These are phyloP conservation scores for Eutrema heterophyllum DNA, from an alignment of 345 rosid species.

Conservation along the genomic window DNA sequence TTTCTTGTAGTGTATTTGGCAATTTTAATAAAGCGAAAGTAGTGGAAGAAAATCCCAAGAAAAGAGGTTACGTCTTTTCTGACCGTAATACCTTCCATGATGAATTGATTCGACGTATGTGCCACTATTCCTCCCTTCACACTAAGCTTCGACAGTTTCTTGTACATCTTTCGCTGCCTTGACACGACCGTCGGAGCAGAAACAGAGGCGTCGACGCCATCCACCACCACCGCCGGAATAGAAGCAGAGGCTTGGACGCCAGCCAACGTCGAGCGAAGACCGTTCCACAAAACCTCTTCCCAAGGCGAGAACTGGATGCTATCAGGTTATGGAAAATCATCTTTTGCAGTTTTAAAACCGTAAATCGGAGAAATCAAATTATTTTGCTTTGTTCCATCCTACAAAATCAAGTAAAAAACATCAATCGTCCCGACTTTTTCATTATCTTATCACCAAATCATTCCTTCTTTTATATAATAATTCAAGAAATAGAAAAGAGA, in stretches of 20 bases:
- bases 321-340: slow-evolving; percentile 28
- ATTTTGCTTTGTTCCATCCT: too few relatives aligned
- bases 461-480: too few relatives aligned
- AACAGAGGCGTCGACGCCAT: background rate
- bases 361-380: too few relatives aligned
- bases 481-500: too few relatives aligned
- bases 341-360: background rate
- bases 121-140: slow-evolving; percentile 52
- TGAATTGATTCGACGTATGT: slow-evolving; percentile 47
- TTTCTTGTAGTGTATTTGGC: slow-evolving; percentile 39
- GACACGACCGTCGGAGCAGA: slow-evolving; percentile 14
- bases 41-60: too few relatives aligned
- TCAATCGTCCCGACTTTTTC: too few relatives aligned
- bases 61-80: slow-evolving; percentile 41
- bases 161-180: slow-evolving; percentile 34
- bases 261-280: background rate
- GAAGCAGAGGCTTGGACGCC: slow-evolving; percentile 13
- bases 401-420: too few relatives aligned
- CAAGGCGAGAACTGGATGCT: slow-evolving; percentile 22
- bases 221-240: background rate
- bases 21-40: too few relatives aligned
- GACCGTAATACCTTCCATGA: slow-evolving; percentile 50
- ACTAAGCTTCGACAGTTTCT: slow-evolving; percentile 47
- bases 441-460: too few relatives aligned
- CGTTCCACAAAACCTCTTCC: slow-evolving; percentile 20